Evolutionary conservation across 1,139 yeast genomes (phyloP).

Genomic region (Hanseniaspora sp.): DNA sequence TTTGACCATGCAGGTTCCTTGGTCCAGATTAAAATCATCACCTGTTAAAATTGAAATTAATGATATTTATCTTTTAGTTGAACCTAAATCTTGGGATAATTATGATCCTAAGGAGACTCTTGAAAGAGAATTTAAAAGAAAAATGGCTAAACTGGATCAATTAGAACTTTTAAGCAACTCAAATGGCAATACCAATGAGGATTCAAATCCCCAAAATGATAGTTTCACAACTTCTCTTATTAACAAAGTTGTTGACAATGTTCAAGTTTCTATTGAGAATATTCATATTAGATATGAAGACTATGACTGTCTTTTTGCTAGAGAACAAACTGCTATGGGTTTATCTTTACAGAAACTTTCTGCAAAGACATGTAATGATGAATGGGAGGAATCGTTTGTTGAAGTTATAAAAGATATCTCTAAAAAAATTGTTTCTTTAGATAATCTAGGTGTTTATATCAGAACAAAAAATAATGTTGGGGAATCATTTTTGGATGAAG

Average conservation of each 20-base stretch:
- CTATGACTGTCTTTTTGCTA: slow-evolving; percentile 45
- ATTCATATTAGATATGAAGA: slow-evolving; percentile 92
- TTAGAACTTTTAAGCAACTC: slow-evolving; percentile 52
- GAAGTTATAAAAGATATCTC: slow-evolving; percentile 59
- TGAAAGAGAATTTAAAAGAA: slow-evolving; percentile 52
- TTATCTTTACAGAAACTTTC: slow-evolving; percentile 74
- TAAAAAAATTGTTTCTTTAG: slow-evolving; percentile 65
- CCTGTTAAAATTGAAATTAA: slow-evolving; percentile 88
- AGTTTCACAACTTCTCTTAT: slow-evolving; percentile 70
- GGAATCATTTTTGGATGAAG: slow-evolving; percentile 37
- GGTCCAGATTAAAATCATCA: slow-evolving; percentile 87
- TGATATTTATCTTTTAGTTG: slow-evolving; percentile 72
- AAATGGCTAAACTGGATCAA: slow-evolving; percentile 55
- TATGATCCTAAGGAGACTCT: slow-evolving; percentile 58
- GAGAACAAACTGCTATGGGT: slow-evolving; percentile 72
- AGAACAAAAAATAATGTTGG: slow-evolving; percentile 46
- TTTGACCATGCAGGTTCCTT: slow-evolving; percentile 82
- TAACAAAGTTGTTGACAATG: slow-evolving; percentile 82
- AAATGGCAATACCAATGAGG: slow-evolving; percentile 43
- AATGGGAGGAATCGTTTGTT: slow-evolving; percentile 80
- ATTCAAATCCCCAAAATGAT: neutral
- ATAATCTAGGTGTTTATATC: slow-evolving; percentile 74
- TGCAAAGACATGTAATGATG: slow-evolving; percentile 77
- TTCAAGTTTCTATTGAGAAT: slow-evolving; percentile 84
- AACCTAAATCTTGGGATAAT: slow-evolving; percentile 50